phyloP scores from a whole-genome alignment of 306 rosid species.

The Inga laurina region DNA sequence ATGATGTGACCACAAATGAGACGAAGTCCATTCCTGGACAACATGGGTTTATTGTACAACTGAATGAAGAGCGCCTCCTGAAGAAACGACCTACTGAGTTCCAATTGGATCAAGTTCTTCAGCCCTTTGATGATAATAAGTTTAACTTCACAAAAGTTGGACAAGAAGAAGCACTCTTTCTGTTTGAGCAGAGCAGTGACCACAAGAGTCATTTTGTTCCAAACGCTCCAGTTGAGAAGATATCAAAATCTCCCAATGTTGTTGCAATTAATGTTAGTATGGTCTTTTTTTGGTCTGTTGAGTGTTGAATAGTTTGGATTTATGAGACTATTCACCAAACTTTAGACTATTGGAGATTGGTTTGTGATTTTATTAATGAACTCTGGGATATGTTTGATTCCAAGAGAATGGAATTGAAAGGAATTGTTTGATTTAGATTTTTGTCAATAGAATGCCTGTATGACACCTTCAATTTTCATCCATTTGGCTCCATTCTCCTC shows the following conservation, averaged over 20 bases:
- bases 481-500: background rate
- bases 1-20: constrained; percentile 32
- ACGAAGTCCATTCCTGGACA: constrained; percentile 35
- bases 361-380: background rate
- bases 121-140: constrained; percentile 38
- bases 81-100: constrained; percentile 41
- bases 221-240: constrained; percentile 46
- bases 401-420: background rate
- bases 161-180: constrained; percentile 41
- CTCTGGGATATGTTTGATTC: background rate
- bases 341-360: background rate
- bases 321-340: background rate
- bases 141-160: constrained; percentile 41
- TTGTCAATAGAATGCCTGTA: background rate
- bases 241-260: constrained; percentile 52
- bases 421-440: background rate
- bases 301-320: background rate
- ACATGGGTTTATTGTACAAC: constrained; percentile 41
- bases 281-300: background rate
- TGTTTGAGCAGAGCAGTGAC: constrained; percentile 36
- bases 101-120: constrained; percentile 37
- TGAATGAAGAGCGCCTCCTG: constrained; percentile 39
- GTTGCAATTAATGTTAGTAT: constrained; percentile 67
- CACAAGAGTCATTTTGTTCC: constrained; percentile 47
- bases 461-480: background rate